phyloP scores from a whole-genome alignment of 257 asterid species.

The Rhazya stricta region DNA sequence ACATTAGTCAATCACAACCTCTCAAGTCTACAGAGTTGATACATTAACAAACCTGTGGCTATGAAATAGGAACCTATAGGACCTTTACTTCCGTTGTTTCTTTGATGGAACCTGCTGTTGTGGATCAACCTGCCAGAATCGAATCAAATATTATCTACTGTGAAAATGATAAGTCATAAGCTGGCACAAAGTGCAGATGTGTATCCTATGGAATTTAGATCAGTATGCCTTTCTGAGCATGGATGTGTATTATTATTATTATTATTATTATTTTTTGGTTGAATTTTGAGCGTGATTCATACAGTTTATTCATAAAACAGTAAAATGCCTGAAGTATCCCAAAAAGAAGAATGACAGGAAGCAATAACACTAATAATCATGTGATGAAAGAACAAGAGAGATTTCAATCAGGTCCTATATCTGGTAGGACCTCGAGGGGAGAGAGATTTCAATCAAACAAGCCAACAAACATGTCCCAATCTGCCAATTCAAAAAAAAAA shows the following conservation, averaged over 20 bases:
- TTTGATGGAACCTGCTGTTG: conserved; percentile 46
- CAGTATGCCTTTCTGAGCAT: neutral
- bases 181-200: neutral
- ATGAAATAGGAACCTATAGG: neutral
- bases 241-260: too few relatives aligned
- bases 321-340: neutral
- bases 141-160: neutral
- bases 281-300: neutral
- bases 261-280: neutral
- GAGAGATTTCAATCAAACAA: neutral
- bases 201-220: conserved; percentile 8
- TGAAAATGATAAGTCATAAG: neutral
- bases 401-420: neutral
- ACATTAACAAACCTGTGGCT: conserved; percentile 22
- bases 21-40: conserved; percentile 11
- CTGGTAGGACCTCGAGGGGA: neutral
- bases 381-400: neutral
- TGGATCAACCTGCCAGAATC: conserved; percentile 45
- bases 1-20: neutral
- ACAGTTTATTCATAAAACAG: neutral
- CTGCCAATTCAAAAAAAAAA: neutral
- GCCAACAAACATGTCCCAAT: neutral
- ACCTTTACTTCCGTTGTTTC: conserved; percentile 48
- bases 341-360: conserved; percentile 8
- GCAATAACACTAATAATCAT: neutral